Evolutionary conservation across 2,329 filamentous ascomycete species (phyloP).

Genomic region (Fusarium albidum): DNA sequence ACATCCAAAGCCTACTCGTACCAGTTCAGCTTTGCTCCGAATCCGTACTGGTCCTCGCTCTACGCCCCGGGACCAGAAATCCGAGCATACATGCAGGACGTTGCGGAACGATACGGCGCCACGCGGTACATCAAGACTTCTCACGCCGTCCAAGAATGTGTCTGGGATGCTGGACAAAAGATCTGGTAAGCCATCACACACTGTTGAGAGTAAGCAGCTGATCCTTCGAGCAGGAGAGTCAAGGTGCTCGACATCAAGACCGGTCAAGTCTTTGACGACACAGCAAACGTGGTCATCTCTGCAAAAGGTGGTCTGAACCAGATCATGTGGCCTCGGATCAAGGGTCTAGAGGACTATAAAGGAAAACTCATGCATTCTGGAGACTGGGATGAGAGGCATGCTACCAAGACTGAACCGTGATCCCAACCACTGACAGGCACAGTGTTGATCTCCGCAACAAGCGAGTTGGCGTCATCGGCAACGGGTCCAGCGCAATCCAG

Average conservation of each 20-base stretch:
- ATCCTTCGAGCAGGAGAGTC: not conserved
- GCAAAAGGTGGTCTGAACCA: conserved; percentile 7
- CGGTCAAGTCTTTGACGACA: not conserved
- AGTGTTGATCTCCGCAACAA: conserved; percentile 3
- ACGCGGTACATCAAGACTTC: conserved; percentile 14
- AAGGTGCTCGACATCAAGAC: conserved; percentile 1
- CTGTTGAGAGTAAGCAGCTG: not conserved
- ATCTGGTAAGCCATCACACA: not conserved
- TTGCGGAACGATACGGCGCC: conserved; percentile 15
- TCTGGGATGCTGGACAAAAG: conserved; percentile 4
- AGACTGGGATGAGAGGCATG: conserved; percentile 9
- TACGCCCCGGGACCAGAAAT: conserved; percentile 19
- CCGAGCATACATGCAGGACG: conserved; percentile 16
- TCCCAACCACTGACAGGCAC: not conserved
- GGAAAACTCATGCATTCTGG: conserved; percentile 16
- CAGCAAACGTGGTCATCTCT: conserved; percentile 6
- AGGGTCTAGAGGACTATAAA: not conserved
- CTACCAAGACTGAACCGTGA: not conserved
- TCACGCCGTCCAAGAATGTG: conserved; percentile 1
- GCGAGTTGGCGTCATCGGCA: conserved; percentile 5
- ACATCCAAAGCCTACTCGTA: conserved; percentile 9
- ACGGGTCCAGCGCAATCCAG: conserved; percentile 15
- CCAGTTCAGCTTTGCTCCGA: conserved; percentile 16
- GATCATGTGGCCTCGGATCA: conserved; percentile 8
- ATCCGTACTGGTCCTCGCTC: conserved; percentile 15